Conservation (phyloP, 129 eudicot species). For the Apium graveolens region DNA sequence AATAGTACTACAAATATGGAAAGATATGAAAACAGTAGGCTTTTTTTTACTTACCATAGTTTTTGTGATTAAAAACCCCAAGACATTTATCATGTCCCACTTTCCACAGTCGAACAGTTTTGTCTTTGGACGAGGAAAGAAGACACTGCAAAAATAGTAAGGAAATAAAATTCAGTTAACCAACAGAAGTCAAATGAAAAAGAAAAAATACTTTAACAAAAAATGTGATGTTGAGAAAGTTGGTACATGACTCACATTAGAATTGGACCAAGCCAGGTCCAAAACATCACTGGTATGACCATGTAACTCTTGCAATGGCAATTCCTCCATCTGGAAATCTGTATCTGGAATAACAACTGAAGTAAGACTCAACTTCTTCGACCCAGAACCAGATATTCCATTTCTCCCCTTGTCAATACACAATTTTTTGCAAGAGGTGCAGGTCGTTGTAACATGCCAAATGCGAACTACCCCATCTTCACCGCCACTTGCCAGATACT, state of each 20-base stretch:
- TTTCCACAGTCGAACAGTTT: slow-evolving; percentile 77
- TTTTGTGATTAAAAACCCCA: slow-evolving; percentile 49
- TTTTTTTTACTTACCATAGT: slow-evolving; percentile 43
- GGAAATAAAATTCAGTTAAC: neutral
- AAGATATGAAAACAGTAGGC: neutral
- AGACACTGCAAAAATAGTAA: slow-evolving; percentile 36
- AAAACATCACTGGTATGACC: slow-evolving; percentile 42
- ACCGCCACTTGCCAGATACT: slow-evolving; percentile 49
- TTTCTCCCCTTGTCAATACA: neutral
- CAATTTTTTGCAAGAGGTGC: slow-evolving; percentile 12
- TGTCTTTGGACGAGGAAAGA: slow-evolving; percentile 71
- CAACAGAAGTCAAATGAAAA: neutral
- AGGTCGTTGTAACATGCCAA: slow-evolving; percentile 30
- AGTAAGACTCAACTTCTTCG: slow-evolving; percentile 12
- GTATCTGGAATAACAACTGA: slow-evolving; percentile 37
- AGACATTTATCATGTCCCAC: slow-evolving; percentile 47
- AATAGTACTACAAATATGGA: slow-evolving; percentile 1
- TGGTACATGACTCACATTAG: slow-evolving; percentile 37
- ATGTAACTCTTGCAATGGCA: slow-evolving; percentile 34
- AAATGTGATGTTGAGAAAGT: neutral
- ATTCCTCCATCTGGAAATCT: slow-evolving; percentile 38
- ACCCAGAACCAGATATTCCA: slow-evolving; percentile 2
- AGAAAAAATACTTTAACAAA: neutral
- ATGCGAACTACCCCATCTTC: slow-evolving; percentile 53
- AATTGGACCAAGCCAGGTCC: slow-evolving; percentile 56